Percentiles rank a stretch among this genome's conserved stretches.
Evolutionary conservation across 495 filamentous ascomycete species (phyloP).

Genomic region (Hyaloscypha finlandica): DNA sequence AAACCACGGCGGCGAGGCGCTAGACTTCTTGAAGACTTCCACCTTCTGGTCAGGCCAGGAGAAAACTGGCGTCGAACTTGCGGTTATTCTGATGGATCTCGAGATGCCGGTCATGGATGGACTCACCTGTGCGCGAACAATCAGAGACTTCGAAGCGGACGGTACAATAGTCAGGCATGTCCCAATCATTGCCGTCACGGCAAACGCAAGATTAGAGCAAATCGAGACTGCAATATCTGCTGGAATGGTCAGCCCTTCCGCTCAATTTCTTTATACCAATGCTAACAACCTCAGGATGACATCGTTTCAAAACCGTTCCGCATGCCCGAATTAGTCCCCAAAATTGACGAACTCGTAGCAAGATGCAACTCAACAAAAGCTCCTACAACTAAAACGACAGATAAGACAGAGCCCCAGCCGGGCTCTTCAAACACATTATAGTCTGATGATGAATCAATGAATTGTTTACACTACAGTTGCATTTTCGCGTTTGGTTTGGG

Average conservation of each 20-base stretch:
- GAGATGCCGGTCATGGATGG: constrained; percentile 89
- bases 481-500: background rate
- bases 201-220: constrained; percentile 71
- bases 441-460: background rate
- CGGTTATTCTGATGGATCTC: constrained; percentile 76
- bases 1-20: constrained; percentile 78
- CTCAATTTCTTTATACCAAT: background rate
- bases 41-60: constrained; percentile 45
- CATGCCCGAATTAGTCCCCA: constrained; percentile 64
- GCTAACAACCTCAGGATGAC: constrained; percentile 52
- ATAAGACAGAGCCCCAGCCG: background rate
- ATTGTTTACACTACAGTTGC: background rate
- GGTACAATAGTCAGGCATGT: constrained; percentile 56
- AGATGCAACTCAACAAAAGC: background rate
- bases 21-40: constrained; percentile 51
- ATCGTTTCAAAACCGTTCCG: constrained; percentile 74
- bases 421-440: background rate
- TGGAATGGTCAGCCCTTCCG: constrained; percentile 59
- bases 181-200: constrained; percentile 77
- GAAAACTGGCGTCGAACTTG: constrained; percentile 39
- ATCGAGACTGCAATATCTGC: constrained; percentile 62
- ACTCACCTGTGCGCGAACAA: constrained; percentile 63
- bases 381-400: background rate
- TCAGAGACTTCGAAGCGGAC: constrained; percentile 60
- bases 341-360: constrained; percentile 45